Evolutionary conservation across 495 filamentous ascomycete species (phyloP), one percentile per base, ranked within the genome.

Genomic region (Xylaria acuta): DNA sequence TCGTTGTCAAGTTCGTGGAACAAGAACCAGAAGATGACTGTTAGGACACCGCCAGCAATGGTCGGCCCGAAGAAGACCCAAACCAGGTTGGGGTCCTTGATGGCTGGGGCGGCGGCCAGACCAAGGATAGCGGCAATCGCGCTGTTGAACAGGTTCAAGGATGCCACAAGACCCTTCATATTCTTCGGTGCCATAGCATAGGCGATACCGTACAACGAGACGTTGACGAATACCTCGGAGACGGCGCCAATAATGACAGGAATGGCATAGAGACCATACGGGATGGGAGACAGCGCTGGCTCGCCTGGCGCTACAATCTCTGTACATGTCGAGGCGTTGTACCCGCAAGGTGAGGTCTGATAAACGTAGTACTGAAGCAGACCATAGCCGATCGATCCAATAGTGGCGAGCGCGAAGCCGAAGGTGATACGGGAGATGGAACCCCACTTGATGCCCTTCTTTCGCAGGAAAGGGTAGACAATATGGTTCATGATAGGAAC

Each of bases 281-380:
- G 79, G 74, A 81, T 80, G 70, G 30, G 77, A 53, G 74, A 87
- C 36, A 84, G 88, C 72, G 84, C 79, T 74, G 80, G 79, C 79
- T 78, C 82, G 45, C 76, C 79, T 22, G 73, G 69, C n/a, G 82
- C 77, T 9, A 80, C 43, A 16, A 75, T 77, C 34, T 81, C 78
- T 1, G 78, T 75, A 68, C 84, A 88, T 58, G 69, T 82, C 60
- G 75, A 77, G 64, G 82, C 81, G 75, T 86, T 69, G 71, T 79
- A 70, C 73, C 87, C 75, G 80, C 89, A 82, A 72, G 83, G 81
- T 54, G 82, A 80, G 58, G 84, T 83, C 62, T 86, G 79, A 85
- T 93, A 94, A 75, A 93, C 93, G 75, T 89, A 86, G 79, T 92
- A 86, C 79, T 94, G 92, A 40, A 94, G 86, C 53, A 94, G 83